Percentiles rank a stretch among this genome's conserved stretches.
These are phyloP conservation scores for Beta corolliflora DNA, from an alignment of 179 eudicot species.

Conservation along the genomic window DNA sequence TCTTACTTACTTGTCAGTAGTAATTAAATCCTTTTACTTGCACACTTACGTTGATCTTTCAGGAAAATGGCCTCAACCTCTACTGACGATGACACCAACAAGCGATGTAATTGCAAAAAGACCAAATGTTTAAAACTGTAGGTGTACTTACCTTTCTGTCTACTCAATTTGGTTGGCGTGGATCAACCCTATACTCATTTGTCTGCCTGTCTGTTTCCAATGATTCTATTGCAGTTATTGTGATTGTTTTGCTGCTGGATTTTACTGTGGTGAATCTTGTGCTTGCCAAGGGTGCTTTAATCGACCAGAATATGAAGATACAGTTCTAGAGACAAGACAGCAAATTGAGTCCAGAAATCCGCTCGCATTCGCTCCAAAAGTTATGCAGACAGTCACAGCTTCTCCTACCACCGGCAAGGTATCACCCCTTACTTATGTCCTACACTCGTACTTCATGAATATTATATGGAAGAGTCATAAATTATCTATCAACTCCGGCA, in stretches of 20 bases:
- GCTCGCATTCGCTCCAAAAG: conserved; percentile 88
- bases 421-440: neutral
- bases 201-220: conserved; percentile 6
- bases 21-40: conserved; percentile 10
- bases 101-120: conserved; percentile 87
- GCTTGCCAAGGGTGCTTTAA: conserved; percentile 87
- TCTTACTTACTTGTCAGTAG: neutral
- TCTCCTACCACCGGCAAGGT: conserved; percentile 49
- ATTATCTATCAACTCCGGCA: conserved; percentile 28
- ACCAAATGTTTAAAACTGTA: conserved; percentile 89
- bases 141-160: conserved; percentile 24
- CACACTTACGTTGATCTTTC: conserved; percentile 28
- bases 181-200: neutral
- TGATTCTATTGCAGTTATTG: conserved; percentile 62
- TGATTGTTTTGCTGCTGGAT: conserved; percentile 91
- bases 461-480: neutral
- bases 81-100: conserved; percentile 57
- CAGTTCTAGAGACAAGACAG: conserved; percentile 62
- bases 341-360: conserved; percentile 82
- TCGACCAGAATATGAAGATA: conserved; percentile 65
- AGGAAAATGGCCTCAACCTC: conserved; percentile 50
- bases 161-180: neutral
- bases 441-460: neutral
- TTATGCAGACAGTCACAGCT: conserved; percentile 39
- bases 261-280: conserved; percentile 68